These are phyloP conservation scores for Daphne laureola DNA, from an alignment of 441 rosid species.

Conservation along the genomic window DNA sequence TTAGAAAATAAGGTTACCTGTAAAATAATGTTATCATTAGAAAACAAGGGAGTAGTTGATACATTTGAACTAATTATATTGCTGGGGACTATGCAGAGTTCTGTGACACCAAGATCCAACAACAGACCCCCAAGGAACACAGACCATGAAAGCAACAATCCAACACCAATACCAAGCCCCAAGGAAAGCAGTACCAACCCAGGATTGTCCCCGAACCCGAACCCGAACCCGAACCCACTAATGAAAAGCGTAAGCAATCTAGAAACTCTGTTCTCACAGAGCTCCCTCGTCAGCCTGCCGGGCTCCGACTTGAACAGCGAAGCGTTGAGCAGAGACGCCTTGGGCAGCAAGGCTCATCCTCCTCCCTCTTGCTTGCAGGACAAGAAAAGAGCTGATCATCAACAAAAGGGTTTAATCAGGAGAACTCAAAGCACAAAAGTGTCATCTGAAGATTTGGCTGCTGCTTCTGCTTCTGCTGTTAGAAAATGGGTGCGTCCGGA, in stretches of 20 bases:
- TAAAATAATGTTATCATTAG: no score
- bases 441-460: slow-evolving; percentile 18
- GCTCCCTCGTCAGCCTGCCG: slow-evolving; percentile 30
- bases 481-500: slow-evolving; percentile 44
- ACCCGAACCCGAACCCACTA: slow-evolving; percentile 24
- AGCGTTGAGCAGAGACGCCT: slow-evolving; percentile 21
- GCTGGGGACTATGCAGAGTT: slow-evolving; percentile 22
- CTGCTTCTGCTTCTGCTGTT: slow-evolving; percentile 2
- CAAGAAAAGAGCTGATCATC: slow-evolving; percentile 12
- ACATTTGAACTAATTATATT: neutral
- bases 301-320: slow-evolving; percentile 34
- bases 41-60: no score
- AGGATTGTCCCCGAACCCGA: slow-evolving; percentile 14
- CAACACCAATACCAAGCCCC: slow-evolving; percentile 10
- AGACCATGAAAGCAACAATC: slow-evolving; percentile 21
- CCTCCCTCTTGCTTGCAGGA: slow-evolving; percentile 33
- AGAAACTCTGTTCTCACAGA: slow-evolving; percentile 37
- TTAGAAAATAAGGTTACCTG: no score
- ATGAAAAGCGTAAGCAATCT: slow-evolving; percentile 44
- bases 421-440: slow-evolving; percentile 11
- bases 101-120: slow-evolving; percentile 27
- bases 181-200: slow-evolving; percentile 22
- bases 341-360: slow-evolving; percentile 11
- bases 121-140: slow-evolving; percentile 37
- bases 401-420: slow-evolving; percentile 15